A percentile compares a stretch with the other conserved stretches of the same genome.
Evolutionary conservation across 495 filamentous ascomycete genomes (phyloP).

Genomic region (Penicillium goetzii): DNA sequence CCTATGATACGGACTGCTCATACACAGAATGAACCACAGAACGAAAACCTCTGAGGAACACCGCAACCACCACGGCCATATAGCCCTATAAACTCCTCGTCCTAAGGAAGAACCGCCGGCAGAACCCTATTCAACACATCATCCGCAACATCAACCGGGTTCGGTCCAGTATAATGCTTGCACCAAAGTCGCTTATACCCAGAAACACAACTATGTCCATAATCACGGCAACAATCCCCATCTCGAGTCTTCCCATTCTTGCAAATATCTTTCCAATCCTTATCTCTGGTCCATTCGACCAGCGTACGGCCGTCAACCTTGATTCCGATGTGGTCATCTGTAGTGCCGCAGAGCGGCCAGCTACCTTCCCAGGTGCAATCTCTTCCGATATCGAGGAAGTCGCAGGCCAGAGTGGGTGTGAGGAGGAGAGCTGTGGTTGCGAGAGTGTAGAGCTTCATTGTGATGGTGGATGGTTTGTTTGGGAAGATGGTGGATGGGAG

Average conservation of each 20-base stretch:
- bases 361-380: conserved; percentile 17
- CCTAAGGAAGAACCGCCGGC: conserved; percentile 1
- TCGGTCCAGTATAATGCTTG: conserved; percentile 8
- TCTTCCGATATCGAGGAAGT: conserved; percentile 10
- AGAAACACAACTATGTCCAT: conserved; percentile 16
- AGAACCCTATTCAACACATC: conserved; percentile 8
- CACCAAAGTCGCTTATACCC: conserved; percentile 24
- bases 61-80: neutral
- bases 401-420: conserved; percentile 7
- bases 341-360: conserved; percentile 12
- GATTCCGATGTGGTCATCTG: conserved; percentile 11
- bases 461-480: neutral
- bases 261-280: conserved; percentile 8
- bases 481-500: neutral
- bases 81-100: neutral
- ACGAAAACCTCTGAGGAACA: neutral
- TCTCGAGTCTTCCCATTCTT: neutral
- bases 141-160: conserved; percentile 7
- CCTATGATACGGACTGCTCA: neutral
- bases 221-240: conserved; percentile 13
- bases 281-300: conserved; percentile 12
- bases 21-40: neutral
- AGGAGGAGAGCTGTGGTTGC: conserved; percentile 2
- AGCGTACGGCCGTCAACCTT: conserved; percentile 10
- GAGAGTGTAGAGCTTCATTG: neutral